Evolutionary conservation across 805 yeast species (phyloP), one percentile per base, ranked within the genome.

Genomic region (Candida easanensis): DNA sequence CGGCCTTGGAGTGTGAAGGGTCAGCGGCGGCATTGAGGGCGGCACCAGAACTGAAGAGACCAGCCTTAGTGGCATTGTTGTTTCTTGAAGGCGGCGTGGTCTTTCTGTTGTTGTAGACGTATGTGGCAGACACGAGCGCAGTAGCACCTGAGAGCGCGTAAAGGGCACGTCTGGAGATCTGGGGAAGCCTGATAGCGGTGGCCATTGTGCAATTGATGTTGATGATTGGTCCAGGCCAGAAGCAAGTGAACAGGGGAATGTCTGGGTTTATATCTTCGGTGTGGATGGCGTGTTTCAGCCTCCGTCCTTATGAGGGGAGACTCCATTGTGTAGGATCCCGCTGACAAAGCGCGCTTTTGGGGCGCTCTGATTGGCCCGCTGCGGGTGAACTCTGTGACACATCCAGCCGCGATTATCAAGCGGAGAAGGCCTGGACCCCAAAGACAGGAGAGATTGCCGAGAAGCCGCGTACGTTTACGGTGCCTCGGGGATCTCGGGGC

Each of bases 21-120:
- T 51, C 33, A 43, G 22, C 2, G 70, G 44, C 42, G 10, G 15
- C 33, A 30, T 44, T 45, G 18, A 44, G 41, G 4, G 48, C 39
- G 8, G 15, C 74, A 34, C 70, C 63, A 3, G 65, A 54, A 23
- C 63, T 61, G 6, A 67, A 61, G 11, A 72, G 71, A 21, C 17
- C 62, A 58, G 26, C 61, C 50, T 22, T 67, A 66, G 15, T 50
- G 51, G 35, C 39, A 7, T 44, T 38, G 36, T 46, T 45, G 35
- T 50, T 42, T 46, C 41, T 56, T 47, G 30, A 42, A 51, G 41
- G 25, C 25, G 25, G 25, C 10, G 25, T 26, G n/a, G n/a, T 13
- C 30, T 26, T 49, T 37, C 51, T 44, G 36, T 53, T 41, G 17
- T 48, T 43, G 40, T 41, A 34, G 31, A 61, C 56, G 20, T 52